Evolutionary conservation across 2,329 filamentous ascomycete species (phyloP).

Genomic region (Alternaria infectoria): DNA sequence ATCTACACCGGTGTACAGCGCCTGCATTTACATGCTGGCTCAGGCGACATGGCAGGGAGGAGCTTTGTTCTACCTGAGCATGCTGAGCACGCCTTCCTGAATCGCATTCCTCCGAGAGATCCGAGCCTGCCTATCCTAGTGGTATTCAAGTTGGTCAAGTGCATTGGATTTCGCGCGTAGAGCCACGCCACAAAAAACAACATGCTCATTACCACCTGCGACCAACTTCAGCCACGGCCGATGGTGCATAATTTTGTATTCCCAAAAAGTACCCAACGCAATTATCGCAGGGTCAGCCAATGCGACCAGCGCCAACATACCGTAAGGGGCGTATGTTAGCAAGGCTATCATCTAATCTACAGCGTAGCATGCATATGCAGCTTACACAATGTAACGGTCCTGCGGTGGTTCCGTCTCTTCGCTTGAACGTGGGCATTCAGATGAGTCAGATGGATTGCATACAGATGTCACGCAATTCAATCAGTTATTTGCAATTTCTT

Average conservation of each 20-base stretch:
- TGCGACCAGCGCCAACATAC: neutral
- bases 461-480: neutral
- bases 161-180: neutral
- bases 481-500: neutral
- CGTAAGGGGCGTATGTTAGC: conserved; percentile 11
- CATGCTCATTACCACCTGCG: neutral
- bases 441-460: conserved; percentile 5
- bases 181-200: neutral
- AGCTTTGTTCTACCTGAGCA: neutral
- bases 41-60: neutral
- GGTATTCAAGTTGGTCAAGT: neutral
- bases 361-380: conserved; percentile 3
- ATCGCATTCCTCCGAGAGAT: no score
- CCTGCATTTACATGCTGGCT: neutral
- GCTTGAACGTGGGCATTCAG: neutral
- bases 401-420: neutral
- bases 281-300: neutral
- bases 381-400: conserved; percentile 5
- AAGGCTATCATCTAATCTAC: conserved; percentile 10
- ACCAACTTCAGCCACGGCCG: neutral
- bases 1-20: neutral
- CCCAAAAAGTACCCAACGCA: neutral
- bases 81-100: neutral
- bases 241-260: neutral
- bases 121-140: neutral